Base-by-base conservation (phyloP, 345 rosid genomes). In the Ceriops zippeliana region DNA sequence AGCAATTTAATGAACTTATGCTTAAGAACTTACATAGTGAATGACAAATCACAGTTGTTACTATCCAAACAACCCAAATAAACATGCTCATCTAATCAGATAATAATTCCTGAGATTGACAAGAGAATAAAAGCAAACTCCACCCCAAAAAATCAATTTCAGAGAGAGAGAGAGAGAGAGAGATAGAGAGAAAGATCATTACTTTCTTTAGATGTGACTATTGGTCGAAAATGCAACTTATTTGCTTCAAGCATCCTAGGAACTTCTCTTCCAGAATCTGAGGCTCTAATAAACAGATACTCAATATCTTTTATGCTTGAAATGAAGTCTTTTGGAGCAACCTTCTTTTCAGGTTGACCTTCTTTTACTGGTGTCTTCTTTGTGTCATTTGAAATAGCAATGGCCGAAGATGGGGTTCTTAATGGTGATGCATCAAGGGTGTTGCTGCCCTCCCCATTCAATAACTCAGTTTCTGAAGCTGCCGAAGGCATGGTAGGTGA, bases 221-320 rank as follows among this genome's bases (percentile, higher is more conserved):
- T 79, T 30, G 96, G 96, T 65, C 91, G 96, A 71, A 88, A 88
- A 83, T 87, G 93, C 79, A 95, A 66, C 62, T 90, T 95, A 78
- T 91, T 89, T 73, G 93, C 99, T 85, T 91, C 98, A 60, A 95
- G 96, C 99, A 95, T 91, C 82, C 93, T 86, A 47, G 96, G 99
- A 78, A 91, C 93, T 78, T 95, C 98, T 83, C 83, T 87, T 17
- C 99, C 99, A 60, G 92, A 84, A 62, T 88, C 96, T 1, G 98
- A 95, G 70, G 97, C 99, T 86, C 82, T 87, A 60, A 85, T 63
- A 75, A 95, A 95, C 56, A 86, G 93, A 74, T 46, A 26, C 72
- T 89, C 99, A 57, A 91, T 87, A 64, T 91, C 96, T 73, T 83
- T 91, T 79, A 95, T 84, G 81, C 96, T 89, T 54, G 87, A 85